Base-by-base conservation (phyloP, 1,284 basidiomycete species). In the Trichosporon asahii region DNA sequence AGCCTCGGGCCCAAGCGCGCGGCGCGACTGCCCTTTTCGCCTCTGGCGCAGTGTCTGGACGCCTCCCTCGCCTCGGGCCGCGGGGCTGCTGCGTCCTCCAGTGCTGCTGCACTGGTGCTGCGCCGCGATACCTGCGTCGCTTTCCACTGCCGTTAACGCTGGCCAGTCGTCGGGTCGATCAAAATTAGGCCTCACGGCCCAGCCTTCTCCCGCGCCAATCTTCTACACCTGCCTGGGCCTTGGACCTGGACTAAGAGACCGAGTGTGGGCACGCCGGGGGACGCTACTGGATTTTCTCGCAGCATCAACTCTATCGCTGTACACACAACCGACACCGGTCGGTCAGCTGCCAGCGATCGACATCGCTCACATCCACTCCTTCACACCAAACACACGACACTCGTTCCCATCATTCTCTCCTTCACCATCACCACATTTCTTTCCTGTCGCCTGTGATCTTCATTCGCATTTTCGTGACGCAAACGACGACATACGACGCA, bases 201-300 rank as follows among this genome's bases (percentile, higher is more conserved):
- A 53, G 49, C 49, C 49, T 53, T 53, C 49, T 53, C 49, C 49
- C 49, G 21, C 23, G 49, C 49, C 49, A 53, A 53, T 53, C 49
- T 53, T 18, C 18, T 21, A 23, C 49, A 11, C 21, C 21, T 53
- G 49, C 49, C 49, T 53, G 49, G 21, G 49, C 49, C 49, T 25
- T 18, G 49, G 49, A 53, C 49, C 23, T 53, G 49, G 49, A 18
- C 44, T 18, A n/a, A 7, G 44, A 5, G 44, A n/a, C 18, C 18
- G 18, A 21, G 44, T 37, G 35, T 37, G 35, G 35, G 35, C 35
- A 37, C 35, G 11, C 35, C 4, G 31, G 35, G 35, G 11, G 9
- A 18, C 40, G 15, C 40, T 44, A 44, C 49, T 23, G 15, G 46
- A 53, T 23, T 53, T 53, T 53, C 49, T 53, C 49, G 49, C 49